Conservation (phyloP, 805 yeast species). For the Cyberlindnera euphorbiae region DNA sequence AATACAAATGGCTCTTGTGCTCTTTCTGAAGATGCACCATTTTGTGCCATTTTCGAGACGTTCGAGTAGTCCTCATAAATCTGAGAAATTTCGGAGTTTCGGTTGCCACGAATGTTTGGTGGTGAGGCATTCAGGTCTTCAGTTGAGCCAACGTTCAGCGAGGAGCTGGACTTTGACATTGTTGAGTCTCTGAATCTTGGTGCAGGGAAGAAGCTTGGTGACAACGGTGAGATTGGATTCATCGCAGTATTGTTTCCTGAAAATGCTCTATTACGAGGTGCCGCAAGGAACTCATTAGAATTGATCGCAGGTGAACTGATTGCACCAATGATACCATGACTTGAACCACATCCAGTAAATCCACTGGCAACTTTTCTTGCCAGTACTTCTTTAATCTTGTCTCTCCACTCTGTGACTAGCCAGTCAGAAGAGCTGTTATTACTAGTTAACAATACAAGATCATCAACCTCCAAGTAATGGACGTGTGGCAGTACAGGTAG, state of each 20-base stretch:
- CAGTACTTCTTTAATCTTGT: conserved; percentile 49
- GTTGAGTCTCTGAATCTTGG: conserved; percentile 26
- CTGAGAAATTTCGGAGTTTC: conserved; percentile 29
- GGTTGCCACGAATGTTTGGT: conserved; percentile 8
- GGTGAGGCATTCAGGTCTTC: conserved; percentile 14
- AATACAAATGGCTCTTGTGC: conserved; percentile 1
- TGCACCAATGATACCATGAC: conserved; percentile 58
- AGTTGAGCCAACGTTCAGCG: conserved; percentile 15
- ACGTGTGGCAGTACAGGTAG: conserved; percentile 78
- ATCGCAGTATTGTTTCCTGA: conserved; percentile 13
- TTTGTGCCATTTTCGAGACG: conserved; percentile 16
- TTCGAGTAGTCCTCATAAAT: conserved; percentile 30
- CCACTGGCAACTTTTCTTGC: conserved; percentile 52
- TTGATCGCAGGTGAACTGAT: conserved; percentile 43
- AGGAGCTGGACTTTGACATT: conserved; percentile 19
- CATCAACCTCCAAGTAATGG: conserved; percentile 65
- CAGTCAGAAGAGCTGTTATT: conserved; percentile 38
- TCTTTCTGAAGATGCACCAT: not conserved
- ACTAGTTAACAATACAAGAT: conserved; percentile 41
- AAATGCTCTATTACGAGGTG: conserved; percentile 4
- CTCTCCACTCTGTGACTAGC: conserved; percentile 58
- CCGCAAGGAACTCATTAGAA: conserved; percentile 30
- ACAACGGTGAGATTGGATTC: conserved; percentile 29
- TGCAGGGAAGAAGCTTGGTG: conserved; percentile 35
- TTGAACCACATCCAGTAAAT: conserved; percentile 74